Base-by-base conservation (phyloP, 192 early-diverging fungal species). In the Fimicolochytrium jonesii region DNA sequence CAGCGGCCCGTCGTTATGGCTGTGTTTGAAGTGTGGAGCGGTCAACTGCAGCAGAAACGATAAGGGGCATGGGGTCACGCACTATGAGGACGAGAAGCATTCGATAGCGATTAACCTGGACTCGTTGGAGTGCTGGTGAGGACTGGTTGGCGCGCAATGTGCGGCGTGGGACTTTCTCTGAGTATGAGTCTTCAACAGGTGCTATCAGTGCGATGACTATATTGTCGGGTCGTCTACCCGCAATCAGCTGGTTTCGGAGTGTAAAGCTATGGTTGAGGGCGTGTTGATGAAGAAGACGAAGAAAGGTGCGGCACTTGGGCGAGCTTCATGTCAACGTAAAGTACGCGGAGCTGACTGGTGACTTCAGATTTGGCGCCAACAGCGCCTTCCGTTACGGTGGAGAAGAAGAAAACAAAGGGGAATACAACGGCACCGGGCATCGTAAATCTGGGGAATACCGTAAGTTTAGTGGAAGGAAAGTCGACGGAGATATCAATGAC, bases 401-500 rank as follows among this genome's bases (percentile, higher is more conserved):
- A 34, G 6, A 59, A 48, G 23, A 55, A 60, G 42, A 53, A 41
- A 11, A 23, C 33, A 4, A 56, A 68, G 34, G 41, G 20, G 15
- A 32, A 20, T 13, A 39, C 54, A 3, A 50, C 34, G 9, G 54
- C 66, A 11, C 81, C 86, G 3, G 89, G 89, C 0, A 64, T 91
- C 11, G 56, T 44, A 13, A 91, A 91, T 53, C 73, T 91, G 44
- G 88, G 89, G 17, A 90, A 91, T 48, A 90, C 89, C 9, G 51
- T 61, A 30, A 46, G 57, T 29, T 1, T 6, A 32, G n/a, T n/a
- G n/a, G n/a, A n/a, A n/a, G n/a, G n/a, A n/a, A n/a, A n/a, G n/a
- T n/a, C n/a, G n/a, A n/a, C n/a, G n/a, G n/a, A n/a, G n/a, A n/a
- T n/a, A n/a, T n/a, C n/a, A n/a, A n/a, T n/a, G n/a, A n/a, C n/a